Percentiles rank a stretch among this genome's conserved stretches.
These are phyloP conservation scores for Solanum tacnaense DNA, from an alignment of 257 asterid species.

Conservation along the genomic window DNA sequence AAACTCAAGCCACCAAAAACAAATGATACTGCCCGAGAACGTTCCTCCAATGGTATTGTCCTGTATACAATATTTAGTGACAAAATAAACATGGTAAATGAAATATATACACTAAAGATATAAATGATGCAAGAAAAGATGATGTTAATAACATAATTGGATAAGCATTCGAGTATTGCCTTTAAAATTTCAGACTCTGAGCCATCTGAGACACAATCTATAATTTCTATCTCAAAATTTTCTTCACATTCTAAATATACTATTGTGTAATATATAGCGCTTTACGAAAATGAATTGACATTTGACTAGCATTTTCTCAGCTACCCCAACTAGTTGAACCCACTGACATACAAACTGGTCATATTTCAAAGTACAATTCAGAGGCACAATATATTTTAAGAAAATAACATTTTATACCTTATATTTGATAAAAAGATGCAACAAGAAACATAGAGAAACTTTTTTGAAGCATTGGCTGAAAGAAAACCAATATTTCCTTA, in stretches of 20 bases:
- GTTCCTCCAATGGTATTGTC: conserved; percentile 83
- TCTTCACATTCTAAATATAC: background rate
- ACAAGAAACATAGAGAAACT: background rate
- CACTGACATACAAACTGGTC: background rate
- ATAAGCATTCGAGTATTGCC: background rate
- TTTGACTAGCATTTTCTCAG: background rate
- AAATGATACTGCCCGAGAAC: conserved; percentile 94
- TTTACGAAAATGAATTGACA: background rate
- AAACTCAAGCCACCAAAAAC: conserved; percentile 96
- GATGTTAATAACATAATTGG: background rate
- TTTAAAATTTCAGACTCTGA: background rate
- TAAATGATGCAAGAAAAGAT: background rate
- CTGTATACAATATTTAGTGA: conserved; percentile 26
- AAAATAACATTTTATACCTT: background rate
- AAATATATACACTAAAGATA: background rate
- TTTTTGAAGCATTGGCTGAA: background rate
- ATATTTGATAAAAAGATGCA: background rate
- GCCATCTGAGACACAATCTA: background rate
- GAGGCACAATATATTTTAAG: background rate
- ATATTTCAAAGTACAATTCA: background rate
- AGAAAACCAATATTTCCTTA: background rate
- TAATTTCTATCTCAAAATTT: background rate
- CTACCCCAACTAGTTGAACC: background rate
- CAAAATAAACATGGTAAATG: background rate
- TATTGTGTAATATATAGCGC: background rate